Percentiles rank a stretch among this genome's conserved stretches.
Conservation (phyloP, 192 early-diverging fungal species). For the Linnemannia exigua region DNA sequence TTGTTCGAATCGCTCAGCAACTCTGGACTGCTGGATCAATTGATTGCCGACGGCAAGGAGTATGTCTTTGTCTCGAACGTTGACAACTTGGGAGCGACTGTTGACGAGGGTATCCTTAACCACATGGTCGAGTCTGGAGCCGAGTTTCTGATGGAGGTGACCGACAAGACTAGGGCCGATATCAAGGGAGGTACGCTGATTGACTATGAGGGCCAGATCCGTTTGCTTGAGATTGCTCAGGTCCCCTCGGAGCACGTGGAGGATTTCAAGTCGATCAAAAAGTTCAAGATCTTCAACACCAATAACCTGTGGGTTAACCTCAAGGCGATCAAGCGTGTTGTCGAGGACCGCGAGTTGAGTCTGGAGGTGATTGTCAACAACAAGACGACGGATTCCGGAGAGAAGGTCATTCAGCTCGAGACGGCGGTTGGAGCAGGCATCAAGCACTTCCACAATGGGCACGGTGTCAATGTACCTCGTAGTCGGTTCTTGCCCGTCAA, state of each 20-base stretch:
- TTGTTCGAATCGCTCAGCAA: conserved; percentile 95
- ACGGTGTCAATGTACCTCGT: conserved; percentile 98
- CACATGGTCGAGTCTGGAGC: conserved; percentile 90
- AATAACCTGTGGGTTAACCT: conserved; percentile 92
- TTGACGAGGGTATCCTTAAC: conserved; percentile 91
- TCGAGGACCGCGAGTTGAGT: conserved; percentile 78
- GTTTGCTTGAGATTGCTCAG: conserved; percentile 98
- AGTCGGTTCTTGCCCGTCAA: conserved; percentile 99
- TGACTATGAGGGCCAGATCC: conserved; percentile 95
- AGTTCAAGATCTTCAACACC: conserved; percentile 99
- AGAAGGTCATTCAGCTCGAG: conserved; percentile 98
- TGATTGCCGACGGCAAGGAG: conserved; percentile 96
- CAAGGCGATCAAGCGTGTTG: conserved; percentile 89
- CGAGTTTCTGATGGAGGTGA: conserved; percentile 99
- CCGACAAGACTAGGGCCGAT: conserved; percentile 99
- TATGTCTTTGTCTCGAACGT: conserved; percentile 99
- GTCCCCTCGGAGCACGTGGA: conserved; percentile 97
- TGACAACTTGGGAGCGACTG: conserved; percentile 98
- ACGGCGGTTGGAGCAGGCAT: conserved; percentile 99
- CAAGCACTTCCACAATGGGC: conserved; percentile 95
- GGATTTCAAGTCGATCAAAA: conserved; percentile 99
- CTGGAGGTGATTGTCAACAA: conserved; percentile 98
- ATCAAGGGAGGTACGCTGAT: conserved; percentile 99
- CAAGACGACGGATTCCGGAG: conserved; percentile 94
- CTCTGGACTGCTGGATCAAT: conserved; percentile 93